Conservation (phyloP, 139 green algal genomes). For the Auxenochlorella pyrenoidosa region DNA sequence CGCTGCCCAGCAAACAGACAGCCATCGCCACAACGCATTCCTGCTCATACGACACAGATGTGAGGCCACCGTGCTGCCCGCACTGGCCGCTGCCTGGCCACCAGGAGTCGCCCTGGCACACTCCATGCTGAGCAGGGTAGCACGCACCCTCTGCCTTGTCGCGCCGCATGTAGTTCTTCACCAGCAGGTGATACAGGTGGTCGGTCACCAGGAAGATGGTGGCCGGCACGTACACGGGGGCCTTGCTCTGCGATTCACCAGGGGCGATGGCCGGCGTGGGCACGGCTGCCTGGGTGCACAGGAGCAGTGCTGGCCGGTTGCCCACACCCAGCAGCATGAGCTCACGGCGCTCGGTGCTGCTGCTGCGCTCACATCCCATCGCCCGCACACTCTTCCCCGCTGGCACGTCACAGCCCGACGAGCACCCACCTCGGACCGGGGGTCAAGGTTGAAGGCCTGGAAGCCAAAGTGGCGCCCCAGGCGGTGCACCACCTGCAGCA, state of each 20-base stretch:
- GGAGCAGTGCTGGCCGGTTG: not conserved
- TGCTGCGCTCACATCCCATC: no score
- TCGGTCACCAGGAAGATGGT: conserved; percentile 80
- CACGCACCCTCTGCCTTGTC: conserved; percentile 45
- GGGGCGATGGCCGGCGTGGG: not conserved
- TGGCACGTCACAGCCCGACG: no score
- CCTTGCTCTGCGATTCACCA: conserved; percentile 14
- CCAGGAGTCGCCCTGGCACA: no score
- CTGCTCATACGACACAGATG: no score
- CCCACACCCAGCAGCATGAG: not conserved
- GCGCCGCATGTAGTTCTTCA: conserved; percentile 72
- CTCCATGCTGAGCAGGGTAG: not conserved
- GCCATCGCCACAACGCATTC: no score
- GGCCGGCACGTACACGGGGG: conserved; percentile 52
- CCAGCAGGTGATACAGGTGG: conserved; percentile 72
- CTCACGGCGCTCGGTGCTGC: no score
- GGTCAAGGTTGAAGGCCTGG: conserved; percentile 81
- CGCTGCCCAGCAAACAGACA: no score
- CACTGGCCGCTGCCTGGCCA: no score
- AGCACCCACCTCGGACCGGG: conserved; percentile 46
- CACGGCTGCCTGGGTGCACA: not conserved
- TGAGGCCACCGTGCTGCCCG: no score
- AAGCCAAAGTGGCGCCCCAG: conserved; percentile 79
- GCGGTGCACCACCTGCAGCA: conserved; percentile 61
- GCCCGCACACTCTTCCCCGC: no score